Percentiles rank a stretch among this genome's conserved stretches.
phyloP scores from a whole-genome alignment of 2,329 filamentous ascomycete genomes.

The Colletotrichum sp. region DNA sequence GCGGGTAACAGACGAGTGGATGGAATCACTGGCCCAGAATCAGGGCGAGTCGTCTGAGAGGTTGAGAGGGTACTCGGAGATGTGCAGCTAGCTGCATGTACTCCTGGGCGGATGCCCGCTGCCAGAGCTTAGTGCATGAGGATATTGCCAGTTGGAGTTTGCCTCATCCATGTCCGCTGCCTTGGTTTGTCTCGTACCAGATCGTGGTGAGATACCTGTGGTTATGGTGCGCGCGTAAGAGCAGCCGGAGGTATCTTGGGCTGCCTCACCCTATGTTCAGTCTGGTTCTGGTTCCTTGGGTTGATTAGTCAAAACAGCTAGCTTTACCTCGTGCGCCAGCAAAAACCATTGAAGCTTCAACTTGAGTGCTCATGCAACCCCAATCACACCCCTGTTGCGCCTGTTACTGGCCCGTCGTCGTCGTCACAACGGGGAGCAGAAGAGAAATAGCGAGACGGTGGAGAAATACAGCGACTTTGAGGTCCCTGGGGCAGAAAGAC shows the following conservation, averaged over 20 bases:
- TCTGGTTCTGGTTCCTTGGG: not conserved
- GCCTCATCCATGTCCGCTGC: slow-evolving; percentile 1
- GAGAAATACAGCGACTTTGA: not conserved
- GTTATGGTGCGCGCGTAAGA: not conserved
- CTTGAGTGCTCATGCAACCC: not conserved
- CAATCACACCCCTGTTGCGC: not conserved
- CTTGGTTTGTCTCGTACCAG: not conserved
- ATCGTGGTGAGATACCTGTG: not conserved
- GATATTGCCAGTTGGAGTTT: slow-evolving; percentile 5
- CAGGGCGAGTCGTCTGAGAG: not conserved
- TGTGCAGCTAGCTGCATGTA: not conserved
- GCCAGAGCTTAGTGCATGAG: slow-evolving; percentile 8
- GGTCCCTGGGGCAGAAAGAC: not conserved
- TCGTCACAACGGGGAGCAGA: not conserved
- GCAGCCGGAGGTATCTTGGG: not conserved
- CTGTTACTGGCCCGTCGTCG: not conserved
- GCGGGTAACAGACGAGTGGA: not conserved
- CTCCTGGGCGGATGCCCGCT: slow-evolving; percentile 4
- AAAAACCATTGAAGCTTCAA: not conserved
- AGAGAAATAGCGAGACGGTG: not conserved
- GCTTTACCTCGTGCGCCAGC: not conserved
- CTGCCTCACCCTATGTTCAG: not conserved
- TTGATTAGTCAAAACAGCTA: not conserved
- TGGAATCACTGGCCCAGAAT: not conserved
- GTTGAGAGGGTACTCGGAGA: not conserved